Percentiles rank a stretch among this genome's conserved stretches.
These are phyloP conservation scores for Trametes cingulata DNA, from an alignment of 768 basidiomycete genomes.

Conservation along the genomic window DNA sequence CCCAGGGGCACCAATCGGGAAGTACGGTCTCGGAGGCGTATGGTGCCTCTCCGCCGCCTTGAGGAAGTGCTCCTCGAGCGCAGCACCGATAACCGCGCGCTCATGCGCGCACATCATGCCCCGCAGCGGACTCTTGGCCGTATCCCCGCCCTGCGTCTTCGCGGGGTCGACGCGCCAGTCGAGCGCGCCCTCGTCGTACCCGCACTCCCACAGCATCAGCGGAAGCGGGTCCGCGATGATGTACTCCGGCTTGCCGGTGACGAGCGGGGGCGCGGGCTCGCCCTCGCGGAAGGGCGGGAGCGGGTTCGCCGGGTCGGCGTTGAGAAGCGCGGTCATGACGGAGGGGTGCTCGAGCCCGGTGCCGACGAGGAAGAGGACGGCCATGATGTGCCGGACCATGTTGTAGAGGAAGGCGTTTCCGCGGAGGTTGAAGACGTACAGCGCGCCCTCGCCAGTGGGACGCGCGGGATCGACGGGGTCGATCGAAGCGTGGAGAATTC, in stretches of 20 bases:
- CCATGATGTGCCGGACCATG: conserved; percentile 95
- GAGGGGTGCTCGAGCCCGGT: conserved; percentile 72
- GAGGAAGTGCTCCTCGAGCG: conserved; percentile 67
- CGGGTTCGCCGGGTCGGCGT: conserved; percentile 53
- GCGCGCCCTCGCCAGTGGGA: conserved; percentile 25
- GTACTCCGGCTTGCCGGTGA: conserved; percentile 82
- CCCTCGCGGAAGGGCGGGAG: conserved; percentile 39
- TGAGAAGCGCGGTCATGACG: conserved; percentile 72
- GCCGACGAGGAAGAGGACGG: conserved; percentile 86
- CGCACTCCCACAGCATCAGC: conserved; percentile 89
- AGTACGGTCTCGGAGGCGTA: conserved; percentile 38
- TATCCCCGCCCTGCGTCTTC: conserved; percentile 31
- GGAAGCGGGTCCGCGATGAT: conserved; percentile 93
- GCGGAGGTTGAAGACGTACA: conserved; percentile 80
- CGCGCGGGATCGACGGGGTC: conserved; percentile 38
- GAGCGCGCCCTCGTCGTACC: conserved; percentile 64
- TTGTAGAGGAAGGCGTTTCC: conserved; percentile 93
- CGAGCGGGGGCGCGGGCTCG: conserved; percentile 42
- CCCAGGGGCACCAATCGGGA: conserved; percentile 36
- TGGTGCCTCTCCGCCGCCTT: conserved; percentile 56
- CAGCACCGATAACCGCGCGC: conserved; percentile 63
- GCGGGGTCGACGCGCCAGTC: conserved; percentile 68
- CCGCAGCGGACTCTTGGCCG: conserved; percentile 25
- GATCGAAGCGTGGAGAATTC: conserved; percentile 68
- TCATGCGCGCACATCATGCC: conserved; percentile 36